Base-by-base conservation (phyloP, 345 rosid genomes). In the Gynandropsis gynandra region DNA sequence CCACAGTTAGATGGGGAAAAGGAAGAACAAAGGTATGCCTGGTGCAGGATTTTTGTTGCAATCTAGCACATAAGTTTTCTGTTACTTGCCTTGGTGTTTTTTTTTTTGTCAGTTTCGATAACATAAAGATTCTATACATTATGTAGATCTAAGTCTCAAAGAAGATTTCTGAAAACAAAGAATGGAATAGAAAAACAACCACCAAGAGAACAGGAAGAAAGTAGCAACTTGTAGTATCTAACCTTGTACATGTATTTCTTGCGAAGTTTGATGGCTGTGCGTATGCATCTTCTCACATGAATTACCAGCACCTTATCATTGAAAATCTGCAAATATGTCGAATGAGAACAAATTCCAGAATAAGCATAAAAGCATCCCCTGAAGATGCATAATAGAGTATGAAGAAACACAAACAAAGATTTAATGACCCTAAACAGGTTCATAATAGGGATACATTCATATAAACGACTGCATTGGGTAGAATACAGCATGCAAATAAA, bases 191-290 rank as follows among this genome's bases (percentile, higher is more conserved):
- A 15, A 33, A 8, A 34, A 16, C 15, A 32, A 55, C 10, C 10
- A 10, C 4, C 12, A 24, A 48, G 3, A 15, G 7, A 48, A 49
- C 3, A 58, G 45, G 53, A 43, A 16, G 43, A 49, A 16, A 5
- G 14, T 32, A 49, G 18, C 20, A 42, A 3, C 40, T 36, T 36
- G 47, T 53, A 38, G 44, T 47, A 56, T 32, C 77, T 33, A 60
- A 85, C 97, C 93, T 85, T 85, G 73, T 73, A 74, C 56, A 79
- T 72, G 60, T 81, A 89, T 70, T 83, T 89, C 74, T 82, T 85
- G 54, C 93, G 83, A 47, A 83, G 81, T 72, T 79, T 85, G 65
- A 85, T 83, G 14, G 97, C 95, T 50, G 79, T 53, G 40, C 73
- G 66, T 50, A 85, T 37, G 35, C 95, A 89, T 56, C 87, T 78